Conservation (phyloP, 1,139 yeast species). For the Blastobotrys aristatus region DNA sequence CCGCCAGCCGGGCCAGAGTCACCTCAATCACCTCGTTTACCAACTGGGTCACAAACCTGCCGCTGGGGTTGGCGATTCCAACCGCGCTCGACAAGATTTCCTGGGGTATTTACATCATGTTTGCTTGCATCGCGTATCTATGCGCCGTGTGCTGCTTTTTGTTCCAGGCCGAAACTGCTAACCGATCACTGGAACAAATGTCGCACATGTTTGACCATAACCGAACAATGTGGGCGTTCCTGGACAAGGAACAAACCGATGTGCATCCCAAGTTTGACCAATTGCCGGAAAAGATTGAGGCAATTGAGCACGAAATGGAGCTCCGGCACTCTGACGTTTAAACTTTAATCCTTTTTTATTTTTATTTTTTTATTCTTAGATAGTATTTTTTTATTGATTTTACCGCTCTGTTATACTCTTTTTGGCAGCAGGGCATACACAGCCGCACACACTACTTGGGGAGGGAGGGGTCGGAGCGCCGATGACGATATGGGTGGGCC, state of each 20-base stretch:
- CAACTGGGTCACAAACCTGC: slow-evolving; percentile 77
- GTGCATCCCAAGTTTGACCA: slow-evolving; percentile 14
- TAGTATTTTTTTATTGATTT: too few species aligned
- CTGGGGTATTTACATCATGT: slow-evolving; percentile 22
- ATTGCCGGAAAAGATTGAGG: slow-evolving; percentile 9
- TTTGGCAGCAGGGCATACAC: too few species aligned
- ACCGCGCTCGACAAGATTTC: slow-evolving; percentile 22
- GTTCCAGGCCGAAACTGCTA: slow-evolving; percentile 54
- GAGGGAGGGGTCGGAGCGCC: too few species aligned
- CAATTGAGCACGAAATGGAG: slow-evolving; percentile 10
- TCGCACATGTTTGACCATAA: slow-evolving; percentile 41
- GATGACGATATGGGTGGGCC: too few species aligned
- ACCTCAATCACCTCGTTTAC: slow-evolving; percentile 70
- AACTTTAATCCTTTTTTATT: too few species aligned
- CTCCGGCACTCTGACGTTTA: too few species aligned
- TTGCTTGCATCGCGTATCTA: slow-evolving; percentile 16
- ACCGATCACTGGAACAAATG: slow-evolving; percentile 52
- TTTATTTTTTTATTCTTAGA: too few species aligned
- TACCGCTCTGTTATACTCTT: too few species aligned
- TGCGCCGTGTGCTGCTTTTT: slow-evolving; percentile 28
- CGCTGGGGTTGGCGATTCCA: slow-evolving; percentile 20
- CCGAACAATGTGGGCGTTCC: slow-evolving; percentile 22
- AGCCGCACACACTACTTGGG: too few species aligned
- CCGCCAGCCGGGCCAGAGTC: slow-evolving; percentile 72
- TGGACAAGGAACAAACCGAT: slow-evolving; percentile 18